Percentiles rank a stretch among this genome's conserved stretches.
Evolutionary conservation across 106 monocot species (phyloP).

Genomic region (Dendrobium catenatum): DNA sequence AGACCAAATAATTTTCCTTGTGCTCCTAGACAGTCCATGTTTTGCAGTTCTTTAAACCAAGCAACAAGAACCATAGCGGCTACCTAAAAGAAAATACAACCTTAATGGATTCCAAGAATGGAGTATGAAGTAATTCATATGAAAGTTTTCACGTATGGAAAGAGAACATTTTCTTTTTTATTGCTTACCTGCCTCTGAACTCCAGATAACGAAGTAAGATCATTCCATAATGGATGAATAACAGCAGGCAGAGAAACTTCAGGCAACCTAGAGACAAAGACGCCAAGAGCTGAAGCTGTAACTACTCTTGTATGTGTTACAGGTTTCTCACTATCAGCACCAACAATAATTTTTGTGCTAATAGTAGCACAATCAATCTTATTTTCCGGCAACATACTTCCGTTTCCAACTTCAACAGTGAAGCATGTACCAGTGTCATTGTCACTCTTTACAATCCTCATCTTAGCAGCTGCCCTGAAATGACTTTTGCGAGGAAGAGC

Average conservation of each 20-base stretch:
- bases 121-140: neutral
- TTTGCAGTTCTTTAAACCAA: slow-evolving; percentile 84
- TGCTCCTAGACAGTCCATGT: slow-evolving; percentile 12
- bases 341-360: slow-evolving; percentile 59
- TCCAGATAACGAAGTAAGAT: slow-evolving; percentile 63
- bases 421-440: slow-evolving; percentile 29
- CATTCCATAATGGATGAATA: slow-evolving; percentile 54
- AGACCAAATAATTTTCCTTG: slow-evolving; percentile 18
- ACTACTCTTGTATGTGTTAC: slow-evolving; percentile 70
- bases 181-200: slow-evolving; percentile 76
- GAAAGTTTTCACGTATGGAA: neutral
- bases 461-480: slow-evolving; percentile 91
- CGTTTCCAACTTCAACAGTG: slow-evolving; percentile 34
- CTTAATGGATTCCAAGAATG: slow-evolving; percentile 2
- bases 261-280: slow-evolving; percentile 68
- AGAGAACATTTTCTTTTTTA: neutral
- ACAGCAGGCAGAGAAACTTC: slow-evolving; percentile 48
- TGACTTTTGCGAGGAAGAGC: slow-evolving; percentile 82
- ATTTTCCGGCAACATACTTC: slow-evolving; percentile 30
- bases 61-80: slow-evolving; percentile 75
- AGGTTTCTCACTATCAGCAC: slow-evolving; percentile 76
- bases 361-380: slow-evolving; percentile 33
- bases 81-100: slow-evolving; percentile 44
- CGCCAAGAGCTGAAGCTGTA: slow-evolving; percentile 73
- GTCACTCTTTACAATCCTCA: slow-evolving; percentile 65